Conservation (phyloP, 306 rosid species). For the Prunus fruticosa region DNA sequence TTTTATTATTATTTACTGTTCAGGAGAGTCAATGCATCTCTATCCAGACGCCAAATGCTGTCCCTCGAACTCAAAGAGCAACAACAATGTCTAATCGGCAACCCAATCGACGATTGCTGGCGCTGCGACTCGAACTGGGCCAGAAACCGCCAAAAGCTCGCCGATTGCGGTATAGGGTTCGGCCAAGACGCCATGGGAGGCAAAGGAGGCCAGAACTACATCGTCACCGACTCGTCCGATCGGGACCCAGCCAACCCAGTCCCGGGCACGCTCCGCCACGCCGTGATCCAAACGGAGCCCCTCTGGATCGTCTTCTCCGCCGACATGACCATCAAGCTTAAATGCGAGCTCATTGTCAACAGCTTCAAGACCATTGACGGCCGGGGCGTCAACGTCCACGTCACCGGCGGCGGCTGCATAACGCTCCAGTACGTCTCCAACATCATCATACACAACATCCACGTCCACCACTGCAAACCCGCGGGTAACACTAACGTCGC, state of each 20-base stretch:
- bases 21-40: constrained; percentile 76
- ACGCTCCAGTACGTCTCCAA: constrained; percentile 79
- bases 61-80: constrained; percentile 34
- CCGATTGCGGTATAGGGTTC: constrained; percentile 91
- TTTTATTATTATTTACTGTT: background rate
- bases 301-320: constrained; percentile 80
- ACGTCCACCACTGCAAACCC: constrained; percentile 81
- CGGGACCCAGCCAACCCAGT: constrained; percentile 59
- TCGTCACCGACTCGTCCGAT: constrained; percentile 89
- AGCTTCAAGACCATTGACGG: constrained; percentile 91
- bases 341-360: constrained; percentile 81
- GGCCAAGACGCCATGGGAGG: constrained; percentile 83
- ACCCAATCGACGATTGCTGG: constrained; percentile 98
- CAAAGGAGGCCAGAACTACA: constrained; percentile 86
- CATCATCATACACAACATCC: constrained; percentile 79
- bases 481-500: constrained; percentile 70
- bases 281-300: constrained; percentile 83
- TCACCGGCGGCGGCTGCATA: constrained; percentile 89
- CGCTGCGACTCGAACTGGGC: constrained; percentile 69
- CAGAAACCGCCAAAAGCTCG: constrained; percentile 64
- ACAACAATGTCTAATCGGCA: constrained; percentile 58
- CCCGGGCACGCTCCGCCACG: constrained; percentile 95
- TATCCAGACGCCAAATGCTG: constrained; percentile 45
- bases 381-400: constrained; percentile 62
- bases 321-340: constrained; percentile 72